These are phyloP conservation scores for Mycena galericulata DNA, from an alignment of 768 basidiomycete species.

Conservation along the genomic window DNA sequence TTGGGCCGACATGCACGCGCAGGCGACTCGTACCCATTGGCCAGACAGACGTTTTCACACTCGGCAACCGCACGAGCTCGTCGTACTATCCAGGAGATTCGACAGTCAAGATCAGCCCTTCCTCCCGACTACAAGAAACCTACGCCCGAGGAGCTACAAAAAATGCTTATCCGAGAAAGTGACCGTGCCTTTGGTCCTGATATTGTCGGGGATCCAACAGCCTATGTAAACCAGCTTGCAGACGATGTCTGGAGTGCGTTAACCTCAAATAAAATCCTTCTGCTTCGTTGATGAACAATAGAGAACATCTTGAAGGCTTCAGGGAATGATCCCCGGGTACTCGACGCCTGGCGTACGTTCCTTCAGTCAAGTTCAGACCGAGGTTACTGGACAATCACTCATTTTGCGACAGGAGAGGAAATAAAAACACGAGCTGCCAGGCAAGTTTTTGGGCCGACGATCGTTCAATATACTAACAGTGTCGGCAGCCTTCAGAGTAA, in stretches of 20 bases:
- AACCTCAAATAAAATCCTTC: not conserved
- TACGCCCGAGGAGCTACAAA: conserved; percentile 18
- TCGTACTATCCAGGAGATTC: conserved; percentile 20
- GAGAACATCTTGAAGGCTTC: conserved; percentile 25
- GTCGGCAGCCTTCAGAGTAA: not conserved
- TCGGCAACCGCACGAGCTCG: conserved; percentile 22
- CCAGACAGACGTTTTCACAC: too few species aligned
- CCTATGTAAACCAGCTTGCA: conserved; percentile 21
- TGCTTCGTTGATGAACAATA: conserved; percentile 2
- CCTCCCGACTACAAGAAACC: not conserved
- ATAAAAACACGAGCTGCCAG: conserved; percentile 20
- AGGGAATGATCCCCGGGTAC: conserved; percentile 28
- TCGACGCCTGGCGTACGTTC: conserved; percentile 31
- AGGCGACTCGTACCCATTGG: too few species aligned
- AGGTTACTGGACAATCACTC: not conserved
- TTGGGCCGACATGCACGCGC: not conserved
- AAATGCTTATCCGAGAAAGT: conserved; percentile 17
- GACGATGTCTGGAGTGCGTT: conserved; percentile 35
- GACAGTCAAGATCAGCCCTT: not conserved
- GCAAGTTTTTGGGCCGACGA: not conserved
- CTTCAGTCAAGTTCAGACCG: too few species aligned
- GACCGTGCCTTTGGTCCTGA: conserved; percentile 26
- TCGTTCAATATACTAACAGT: not conserved
- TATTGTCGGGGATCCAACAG: conserved; percentile 7
- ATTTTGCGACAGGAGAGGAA: conserved; percentile 21